Percentiles rank a stretch among this genome's conserved stretches.
phyloP scores from a whole-genome alignment of 2,329 filamentous ascomycete species.

The Polytolypa hystricis region DNA sequence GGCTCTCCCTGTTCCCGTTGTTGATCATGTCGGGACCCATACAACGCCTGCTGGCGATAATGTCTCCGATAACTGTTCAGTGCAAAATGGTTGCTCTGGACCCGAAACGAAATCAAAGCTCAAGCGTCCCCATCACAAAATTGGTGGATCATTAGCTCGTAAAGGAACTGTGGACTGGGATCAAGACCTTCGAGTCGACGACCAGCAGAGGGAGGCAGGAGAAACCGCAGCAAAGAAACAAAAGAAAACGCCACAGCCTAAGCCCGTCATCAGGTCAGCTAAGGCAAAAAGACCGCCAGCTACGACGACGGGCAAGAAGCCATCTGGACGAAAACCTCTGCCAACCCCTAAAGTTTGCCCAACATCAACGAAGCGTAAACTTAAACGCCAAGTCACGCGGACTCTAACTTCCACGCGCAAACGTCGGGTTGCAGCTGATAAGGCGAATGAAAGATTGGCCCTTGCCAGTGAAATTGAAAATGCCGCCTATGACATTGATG shows the following conservation, averaged over 20 bases:
- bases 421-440: slow-evolving; percentile 9
- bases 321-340: background rate
- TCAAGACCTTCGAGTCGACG: slow-evolving; percentile 12
- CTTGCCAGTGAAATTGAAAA: slow-evolving; percentile 8
- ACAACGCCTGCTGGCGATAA: too few relatives aligned
- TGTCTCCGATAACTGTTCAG: too few relatives aligned
- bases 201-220: background rate
- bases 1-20: too few relatives aligned
- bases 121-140: slow-evolving; percentile 11
- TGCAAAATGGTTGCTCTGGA: too few relatives aligned
- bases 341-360: slow-evolving; percentile 5
- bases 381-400: slow-evolving; percentile 6
- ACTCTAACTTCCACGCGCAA: slow-evolving; percentile 11
- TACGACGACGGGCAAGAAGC: slow-evolving; percentile 5
- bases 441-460: slow-evolving; percentile 10
- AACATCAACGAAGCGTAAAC: slow-evolving; percentile 3
- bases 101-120: slow-evolving; percentile 7
- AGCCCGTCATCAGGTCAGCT: background rate
- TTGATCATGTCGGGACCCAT: too few relatives aligned
- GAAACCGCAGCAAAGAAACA: slow-evolving; percentile 4
- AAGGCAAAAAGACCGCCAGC: slow-evolving; percentile 2
- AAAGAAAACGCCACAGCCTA: slow-evolving; percentile 3
- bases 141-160: slow-evolving; percentile 2
- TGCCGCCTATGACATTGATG: slow-evolving; percentile 7
- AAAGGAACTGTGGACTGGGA: slow-evolving; percentile 11